Evolutionary conservation across 768 basidiomycete genomes (phyloP).

Genomic region (Phaeotremella fagi): DNA sequence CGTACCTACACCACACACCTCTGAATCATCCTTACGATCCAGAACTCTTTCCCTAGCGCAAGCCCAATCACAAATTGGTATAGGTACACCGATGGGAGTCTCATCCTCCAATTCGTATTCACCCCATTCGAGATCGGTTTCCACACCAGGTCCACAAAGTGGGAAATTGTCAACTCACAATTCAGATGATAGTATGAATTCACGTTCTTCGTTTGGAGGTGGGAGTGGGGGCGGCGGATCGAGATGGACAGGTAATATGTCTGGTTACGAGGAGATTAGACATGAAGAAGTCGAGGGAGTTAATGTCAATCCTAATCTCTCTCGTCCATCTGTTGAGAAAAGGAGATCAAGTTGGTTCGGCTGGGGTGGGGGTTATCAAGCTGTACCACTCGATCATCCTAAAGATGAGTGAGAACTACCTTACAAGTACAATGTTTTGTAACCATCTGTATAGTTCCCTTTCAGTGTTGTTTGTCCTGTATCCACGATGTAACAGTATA

Average conservation of each 20-base stretch:
- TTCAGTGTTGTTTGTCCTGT: too few species aligned
- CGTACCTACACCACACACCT: constrained; percentile 15
- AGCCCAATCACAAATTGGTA: constrained; percentile 1
- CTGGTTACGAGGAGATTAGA: constrained; percentile 35
- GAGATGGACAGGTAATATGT: constrained; percentile 18
- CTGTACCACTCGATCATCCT: constrained; percentile 3
- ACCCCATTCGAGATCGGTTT: not conserved
- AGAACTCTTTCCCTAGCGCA: constrained; percentile 19
- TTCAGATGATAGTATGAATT: constrained; percentile 2
- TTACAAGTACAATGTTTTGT: too few species aligned
- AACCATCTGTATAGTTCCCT: too few species aligned
- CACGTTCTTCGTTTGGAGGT: not conserved
- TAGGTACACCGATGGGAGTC: not conserved
- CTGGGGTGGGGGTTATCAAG: constrained; percentile 19
- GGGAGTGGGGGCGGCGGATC: not conserved
- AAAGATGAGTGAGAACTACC: constrained; percentile 11
- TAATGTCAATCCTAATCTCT: not conserved
- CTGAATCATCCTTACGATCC: constrained; percentile 19
- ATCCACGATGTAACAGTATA: not conserved
- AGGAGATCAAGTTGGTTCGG: constrained; percentile 38
- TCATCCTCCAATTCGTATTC: too few species aligned
- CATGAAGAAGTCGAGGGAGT: constrained; percentile 31
- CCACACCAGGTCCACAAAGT: not conserved
- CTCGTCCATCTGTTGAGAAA: constrained; percentile 19
- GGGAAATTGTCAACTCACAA: constrained; percentile 1